These are phyloP conservation scores for Skeletonema grethae DNA, from an alignment of 108 stramenopile genomes.

Conservation along the genomic window DNA sequence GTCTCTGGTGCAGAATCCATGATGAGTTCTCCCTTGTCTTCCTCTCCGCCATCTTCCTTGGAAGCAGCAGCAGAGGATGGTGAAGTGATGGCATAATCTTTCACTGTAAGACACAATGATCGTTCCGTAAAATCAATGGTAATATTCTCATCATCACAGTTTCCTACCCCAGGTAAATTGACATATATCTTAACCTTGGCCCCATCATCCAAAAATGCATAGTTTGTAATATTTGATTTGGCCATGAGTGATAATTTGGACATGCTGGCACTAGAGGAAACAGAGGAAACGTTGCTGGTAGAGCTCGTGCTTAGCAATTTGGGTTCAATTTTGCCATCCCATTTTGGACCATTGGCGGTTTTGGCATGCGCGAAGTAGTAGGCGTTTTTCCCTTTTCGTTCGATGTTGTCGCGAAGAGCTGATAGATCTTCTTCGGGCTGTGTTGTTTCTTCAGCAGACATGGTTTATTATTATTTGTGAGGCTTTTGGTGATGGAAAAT, in stretches of 20 bases:
- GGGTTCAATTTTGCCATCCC: conserved; percentile 86
- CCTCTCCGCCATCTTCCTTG: background rate
- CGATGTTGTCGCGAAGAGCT: conserved; percentile 77
- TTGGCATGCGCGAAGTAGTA: conserved; percentile 86
- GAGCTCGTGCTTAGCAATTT: conserved; percentile 48
- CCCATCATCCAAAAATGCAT: conserved; percentile 78
- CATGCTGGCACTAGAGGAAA: conserved; percentile 8
- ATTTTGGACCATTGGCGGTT: conserved; percentile 51
- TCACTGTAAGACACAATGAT: conserved; percentile 63
- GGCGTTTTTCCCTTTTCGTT: conserved; percentile 75
- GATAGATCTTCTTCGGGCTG: conserved; percentile 33
- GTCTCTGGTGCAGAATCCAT: background rate
- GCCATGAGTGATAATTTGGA: conserved; percentile 31
- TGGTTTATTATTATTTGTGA: background rate
- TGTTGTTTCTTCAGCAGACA: background rate
- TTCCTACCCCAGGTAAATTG: conserved; percentile 63
- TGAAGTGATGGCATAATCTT: conserved; percentile 44
- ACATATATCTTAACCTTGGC: conserved; percentile 78
- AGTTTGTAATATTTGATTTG: conserved; percentile 84
- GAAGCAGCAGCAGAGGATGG: background rate
- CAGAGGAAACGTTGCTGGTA: conserved; percentile 16
- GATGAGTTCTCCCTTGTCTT: conserved; percentile 14
- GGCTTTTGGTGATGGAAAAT: too few relatives aligned
- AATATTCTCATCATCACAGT: conserved; percentile 60
- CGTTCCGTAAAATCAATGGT: conserved; percentile 57